Evolutionary conservation across 331 rosid species (phyloP).

Genomic region (Telfairia occidentalis): DNA sequence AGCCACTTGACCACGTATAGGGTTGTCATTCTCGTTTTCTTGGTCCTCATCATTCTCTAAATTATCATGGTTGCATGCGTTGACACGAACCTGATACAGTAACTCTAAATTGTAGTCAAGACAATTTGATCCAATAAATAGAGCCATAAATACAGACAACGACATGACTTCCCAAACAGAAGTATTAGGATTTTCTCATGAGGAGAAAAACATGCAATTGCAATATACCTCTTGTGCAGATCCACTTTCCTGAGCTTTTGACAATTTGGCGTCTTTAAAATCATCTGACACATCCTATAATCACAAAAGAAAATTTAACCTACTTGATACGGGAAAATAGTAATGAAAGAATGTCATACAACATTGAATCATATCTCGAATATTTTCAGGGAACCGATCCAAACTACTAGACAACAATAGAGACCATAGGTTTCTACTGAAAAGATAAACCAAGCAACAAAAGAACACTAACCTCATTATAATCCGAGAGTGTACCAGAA

Average conservation of each 20-base stretch:
- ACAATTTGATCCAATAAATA: not conserved
- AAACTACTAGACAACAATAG: not conserved
- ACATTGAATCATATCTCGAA: not conserved
- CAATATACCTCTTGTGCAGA: not conserved
- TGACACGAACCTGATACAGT: constrained; percentile 31
- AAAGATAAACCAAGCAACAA: not conserved
- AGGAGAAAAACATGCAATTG: not conserved
- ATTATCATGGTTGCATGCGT: not conserved
- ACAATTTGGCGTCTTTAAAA: not conserved
- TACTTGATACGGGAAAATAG: not conserved
- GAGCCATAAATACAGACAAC: not conserved
- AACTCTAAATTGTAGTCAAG: not conserved
- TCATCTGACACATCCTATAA: constrained; percentile 1
- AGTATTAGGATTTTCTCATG: not conserved
- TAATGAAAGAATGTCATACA: not conserved
- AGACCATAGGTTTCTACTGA: not conserved
- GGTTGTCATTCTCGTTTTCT: constrained; percentile 30
- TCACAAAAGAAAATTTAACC: not conserved
- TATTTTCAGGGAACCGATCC: not conserved
- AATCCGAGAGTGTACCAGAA: not conserved
- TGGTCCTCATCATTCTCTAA: constrained; percentile 16
- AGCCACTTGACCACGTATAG: constrained; percentile 31
- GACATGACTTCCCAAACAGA: not conserved
- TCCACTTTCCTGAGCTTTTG: not conserved
- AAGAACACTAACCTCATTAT: not conserved